These are phyloP conservation scores for Entonaema liquescens DNA, from an alignment of 495 filamentous ascomycete species.

Conservation along the genomic window DNA sequence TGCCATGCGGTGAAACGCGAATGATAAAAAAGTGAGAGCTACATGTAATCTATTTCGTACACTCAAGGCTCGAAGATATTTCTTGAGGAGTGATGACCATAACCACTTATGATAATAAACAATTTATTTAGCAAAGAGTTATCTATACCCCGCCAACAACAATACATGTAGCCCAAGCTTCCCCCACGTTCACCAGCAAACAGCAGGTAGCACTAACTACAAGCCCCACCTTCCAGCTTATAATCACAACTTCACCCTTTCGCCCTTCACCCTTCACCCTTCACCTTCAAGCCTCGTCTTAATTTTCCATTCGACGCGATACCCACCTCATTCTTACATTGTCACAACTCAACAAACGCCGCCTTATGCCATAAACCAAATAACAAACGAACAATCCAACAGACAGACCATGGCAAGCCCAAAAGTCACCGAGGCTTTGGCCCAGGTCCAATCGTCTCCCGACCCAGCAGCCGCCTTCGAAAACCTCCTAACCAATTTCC, in stretches of 20 bases:
- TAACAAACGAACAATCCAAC: neutral
- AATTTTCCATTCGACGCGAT: no score
- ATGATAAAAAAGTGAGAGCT: neutral
- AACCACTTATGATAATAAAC: neutral
- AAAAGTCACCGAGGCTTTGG: slow-evolving; percentile 59
- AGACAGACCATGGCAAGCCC: slow-evolving; percentile 44
- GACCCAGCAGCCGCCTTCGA: slow-evolving; percentile 68
- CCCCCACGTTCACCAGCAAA: slow-evolving; percentile 14
- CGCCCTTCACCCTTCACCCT: no score
- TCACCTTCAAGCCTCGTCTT: neutral
- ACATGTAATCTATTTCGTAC: neutral
- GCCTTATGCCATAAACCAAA: neutral
- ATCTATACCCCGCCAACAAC: neutral
- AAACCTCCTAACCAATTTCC: slow-evolving; percentile 70
- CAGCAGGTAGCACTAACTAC: neutral
- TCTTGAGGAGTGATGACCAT: neutral
- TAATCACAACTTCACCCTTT: no score
- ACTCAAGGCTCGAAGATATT: neutral
- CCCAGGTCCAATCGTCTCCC: slow-evolving; percentile 64
- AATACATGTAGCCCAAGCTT: slow-evolving; percentile 10
- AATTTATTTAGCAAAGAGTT: neutral
- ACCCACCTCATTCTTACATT: neutral
- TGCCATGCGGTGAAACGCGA: neutral
- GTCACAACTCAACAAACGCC: neutral
- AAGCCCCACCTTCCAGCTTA: slow-evolving; percentile 13